A percentile compares a stretch with the other conserved stretches of the same genome.
phyloP scores from a whole-genome alignment of 495 filamentous ascomycete species.

The Tuber aestivum region DNA sequence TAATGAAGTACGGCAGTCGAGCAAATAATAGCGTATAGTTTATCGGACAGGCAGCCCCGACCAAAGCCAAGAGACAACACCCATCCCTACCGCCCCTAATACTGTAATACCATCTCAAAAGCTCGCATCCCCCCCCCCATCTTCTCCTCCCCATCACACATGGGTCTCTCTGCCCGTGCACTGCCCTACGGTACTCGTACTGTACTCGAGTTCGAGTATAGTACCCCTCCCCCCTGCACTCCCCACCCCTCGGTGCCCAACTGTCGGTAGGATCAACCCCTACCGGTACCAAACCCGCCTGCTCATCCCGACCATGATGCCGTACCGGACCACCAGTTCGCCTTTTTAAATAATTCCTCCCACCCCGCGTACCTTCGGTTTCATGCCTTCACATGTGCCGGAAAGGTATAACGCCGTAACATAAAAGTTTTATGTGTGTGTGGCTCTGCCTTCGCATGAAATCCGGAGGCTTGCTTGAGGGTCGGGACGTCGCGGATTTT shows the following conservation, averaged over 20 bases:
- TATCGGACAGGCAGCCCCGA: too few relatives aligned
- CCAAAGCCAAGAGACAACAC: not conserved
- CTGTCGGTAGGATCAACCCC: not conserved
- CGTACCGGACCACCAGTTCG: too few relatives aligned
- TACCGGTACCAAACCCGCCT: not conserved
- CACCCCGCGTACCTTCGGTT: not conserved
- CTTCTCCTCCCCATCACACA: not conserved
- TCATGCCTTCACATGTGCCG: not conserved
- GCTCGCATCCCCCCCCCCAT: not conserved
- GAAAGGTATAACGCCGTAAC: not conserved
- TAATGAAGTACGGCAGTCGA: too few relatives aligned
- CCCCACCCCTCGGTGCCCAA: not conserved
- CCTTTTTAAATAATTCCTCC: too few relatives aligned
- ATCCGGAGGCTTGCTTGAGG: conserved; percentile 1
- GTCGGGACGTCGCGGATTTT: not conserved
- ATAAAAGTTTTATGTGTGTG: not conserved
- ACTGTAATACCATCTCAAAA: not conserved
- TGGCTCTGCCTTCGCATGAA: not conserved
- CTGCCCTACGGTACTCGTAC: too few relatives aligned
- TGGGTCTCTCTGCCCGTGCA: too few relatives aligned
- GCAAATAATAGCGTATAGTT: too few relatives aligned
- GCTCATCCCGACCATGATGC: not conserved
- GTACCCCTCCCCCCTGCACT: too few relatives aligned
- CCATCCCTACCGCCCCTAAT: not conserved
- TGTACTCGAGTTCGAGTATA: too few relatives aligned